A percentile compares a stretch with the other conserved stretches of the same genome.
Evolutionary conservation across 116 monocot genomes (phyloP).

Genomic region (Phalaenopsis hybrid): DNA sequence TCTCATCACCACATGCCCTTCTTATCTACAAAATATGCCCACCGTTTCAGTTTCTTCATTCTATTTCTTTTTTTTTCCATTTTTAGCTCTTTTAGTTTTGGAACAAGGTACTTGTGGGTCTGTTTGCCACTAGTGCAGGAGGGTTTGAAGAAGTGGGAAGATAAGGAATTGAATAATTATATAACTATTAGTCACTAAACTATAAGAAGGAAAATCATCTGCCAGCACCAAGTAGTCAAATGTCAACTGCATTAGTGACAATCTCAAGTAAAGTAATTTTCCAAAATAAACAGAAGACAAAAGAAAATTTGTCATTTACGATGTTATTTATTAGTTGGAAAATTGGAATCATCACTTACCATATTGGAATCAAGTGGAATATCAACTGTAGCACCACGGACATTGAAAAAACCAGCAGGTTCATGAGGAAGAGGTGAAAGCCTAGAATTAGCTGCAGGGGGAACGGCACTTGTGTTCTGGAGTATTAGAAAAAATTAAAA

Average conservation of each 20-base stretch:
- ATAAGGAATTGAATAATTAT: not conserved
- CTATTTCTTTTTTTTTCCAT: not conserved
- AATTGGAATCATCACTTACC: constrained; percentile 13
- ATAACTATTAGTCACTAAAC: not conserved
- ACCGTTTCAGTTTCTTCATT: not conserved
- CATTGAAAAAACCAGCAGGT: constrained; percentile 55
- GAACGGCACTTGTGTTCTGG: constrained; percentile 42
- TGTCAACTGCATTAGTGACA: not conserved
- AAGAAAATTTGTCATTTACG: not conserved
- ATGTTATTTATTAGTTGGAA: not conserved
- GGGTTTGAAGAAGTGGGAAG: not conserved
- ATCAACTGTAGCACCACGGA: constrained; percentile 42
- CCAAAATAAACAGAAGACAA: not conserved
- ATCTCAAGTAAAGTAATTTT: constrained; percentile 1
- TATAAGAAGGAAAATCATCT: not conserved
- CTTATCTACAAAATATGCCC: not conserved
- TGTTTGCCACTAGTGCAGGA: not conserved
- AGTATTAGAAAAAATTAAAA: not conserved
- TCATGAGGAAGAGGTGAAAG: constrained; percentile 68
- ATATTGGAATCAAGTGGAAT: constrained; percentile 52
- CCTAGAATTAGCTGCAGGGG: constrained; percentile 50
- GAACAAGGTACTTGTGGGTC: not conserved
- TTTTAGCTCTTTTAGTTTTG: not conserved
- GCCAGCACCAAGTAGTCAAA: not conserved
- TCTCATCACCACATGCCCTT: not conserved